Conservation (phyloP, 768 basidiomycete genomes). For the Clathrus columnatus region DNA sequence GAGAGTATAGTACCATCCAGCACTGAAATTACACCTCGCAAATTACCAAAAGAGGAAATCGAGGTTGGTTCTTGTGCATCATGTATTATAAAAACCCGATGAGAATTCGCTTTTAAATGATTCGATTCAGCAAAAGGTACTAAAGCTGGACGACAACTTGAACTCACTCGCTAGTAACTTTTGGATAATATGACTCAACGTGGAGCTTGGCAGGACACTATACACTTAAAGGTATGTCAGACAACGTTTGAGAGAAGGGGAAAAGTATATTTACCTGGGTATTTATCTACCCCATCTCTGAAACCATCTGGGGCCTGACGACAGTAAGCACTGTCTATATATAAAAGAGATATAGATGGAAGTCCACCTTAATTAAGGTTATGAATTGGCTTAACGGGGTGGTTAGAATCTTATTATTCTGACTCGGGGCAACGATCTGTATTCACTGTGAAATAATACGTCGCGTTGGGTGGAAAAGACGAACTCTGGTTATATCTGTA, state of each 20-base stretch:
- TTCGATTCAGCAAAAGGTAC: neutral
- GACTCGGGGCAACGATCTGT: conserved; percentile 69
- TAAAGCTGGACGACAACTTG: neutral
- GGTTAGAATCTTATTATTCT: conserved; percentile 69
- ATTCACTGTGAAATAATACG: neutral
- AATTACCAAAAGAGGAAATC: conserved; percentile 10
- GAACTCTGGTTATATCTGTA: conserved; percentile 71
- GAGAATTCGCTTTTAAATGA: conserved; percentile 51
- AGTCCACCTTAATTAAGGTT: conserved; percentile 55
- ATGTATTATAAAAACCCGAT: conserved; percentile 69
- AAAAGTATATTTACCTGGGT: conserved; percentile 44
- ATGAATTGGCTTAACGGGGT: conserved; percentile 64
- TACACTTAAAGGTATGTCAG: conserved; percentile 41
- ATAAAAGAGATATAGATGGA: neutral
- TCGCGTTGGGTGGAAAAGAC: conserved; percentile 7
- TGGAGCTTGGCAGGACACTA: conserved; percentile 56
- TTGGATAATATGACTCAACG: conserved; percentile 63
- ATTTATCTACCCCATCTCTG: conserved; percentile 70
- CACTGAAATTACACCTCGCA: conserved; percentile 63
- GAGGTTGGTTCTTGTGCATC: conserved; percentile 33
- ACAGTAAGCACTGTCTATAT: neutral
- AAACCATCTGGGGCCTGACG: conserved; percentile 60
- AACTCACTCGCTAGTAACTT: conserved; percentile 74
- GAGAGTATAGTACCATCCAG: conserved; percentile 52
- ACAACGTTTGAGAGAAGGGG: neutral